Base-by-base conservation (phyloP, 768 basidiomycete species). In the Leccinellum luteum region DNA sequence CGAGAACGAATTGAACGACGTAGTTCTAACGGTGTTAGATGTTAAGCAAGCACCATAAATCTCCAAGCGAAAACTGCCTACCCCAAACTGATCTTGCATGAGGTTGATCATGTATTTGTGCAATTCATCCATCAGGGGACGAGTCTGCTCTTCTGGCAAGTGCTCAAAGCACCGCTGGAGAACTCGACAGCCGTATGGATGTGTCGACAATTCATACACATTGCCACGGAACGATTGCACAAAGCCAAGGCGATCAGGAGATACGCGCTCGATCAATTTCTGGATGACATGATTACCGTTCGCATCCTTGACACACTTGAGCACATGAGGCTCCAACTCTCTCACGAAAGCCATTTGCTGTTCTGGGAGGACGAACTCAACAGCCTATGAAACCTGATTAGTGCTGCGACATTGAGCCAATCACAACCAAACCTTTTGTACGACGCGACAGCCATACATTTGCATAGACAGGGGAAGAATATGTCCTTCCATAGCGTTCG, bases 211-310 rank as follows among this genome's bases (percentile, higher is more conserved):
- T 56, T 90, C 86, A 58, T 84, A 83, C 27, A 96, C 89, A 60
- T 87, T 86, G 6, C 89, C 89, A 5, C 82, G 78, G 77, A 97
- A 94, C 5, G 79, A 75, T 47, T 81, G 77, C 52, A 97, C 81
- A 68, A 95, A 94, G 3, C 78, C 79, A 31, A 94, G 78, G 19
- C 86, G 85, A 23, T 94, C 90, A 6, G 90, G 78, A 17, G 86
- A 78, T 25, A 95, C 87, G 8, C 85, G 81, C 69, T 94, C 87
- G 54, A 98, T 83, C 45, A 97, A 76, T 63, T 94, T 94, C 78
- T 98, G 92, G 52, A 94, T 83, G 72, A 97, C 95, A 75, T 98
- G 95, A 65, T 98, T 98, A 55, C 92, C 94, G 65, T 98, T 94
- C 19, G 88, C 83, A 66, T 96, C 92, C 67, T 89, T 89, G 59